Percentiles rank a stretch among this genome's conserved stretches.
These are phyloP conservation scores for Potentilla sterilis DNA, from an alignment of 306 rosid species.

Conservation along the genomic window DNA sequence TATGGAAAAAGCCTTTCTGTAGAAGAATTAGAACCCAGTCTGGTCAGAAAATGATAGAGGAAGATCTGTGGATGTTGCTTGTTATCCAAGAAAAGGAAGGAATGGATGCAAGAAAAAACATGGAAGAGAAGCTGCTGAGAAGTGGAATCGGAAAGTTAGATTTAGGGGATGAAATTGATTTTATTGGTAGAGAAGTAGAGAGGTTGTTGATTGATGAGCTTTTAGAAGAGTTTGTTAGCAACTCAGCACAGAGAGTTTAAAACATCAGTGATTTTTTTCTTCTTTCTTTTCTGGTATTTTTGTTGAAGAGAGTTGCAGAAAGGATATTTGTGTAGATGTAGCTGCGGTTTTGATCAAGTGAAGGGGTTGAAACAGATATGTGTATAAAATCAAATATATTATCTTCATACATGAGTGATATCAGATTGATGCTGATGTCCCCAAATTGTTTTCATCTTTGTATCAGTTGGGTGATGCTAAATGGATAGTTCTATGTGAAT, in stretches of 20 bases:
- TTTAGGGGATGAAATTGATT: conserved; percentile 56
- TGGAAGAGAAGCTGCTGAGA: conserved; percentile 35
- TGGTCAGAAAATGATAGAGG: conserved; percentile 52
- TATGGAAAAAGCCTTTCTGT: conserved; percentile 48
- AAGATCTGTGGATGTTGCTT: conserved; percentile 69
- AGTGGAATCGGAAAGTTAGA: conserved; percentile 58
- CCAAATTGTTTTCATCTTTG: background rate
- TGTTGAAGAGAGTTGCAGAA: conserved; percentile 3
- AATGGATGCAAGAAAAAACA: conserved; percentile 42
- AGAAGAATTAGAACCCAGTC: conserved; percentile 49
- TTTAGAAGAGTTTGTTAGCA: conserved; percentile 46
- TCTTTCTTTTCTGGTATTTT: background rate
- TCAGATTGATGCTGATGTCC: conserved; percentile 8
- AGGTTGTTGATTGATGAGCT: conserved; percentile 61
- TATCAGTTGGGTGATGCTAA: background rate
- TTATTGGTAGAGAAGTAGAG: conserved; percentile 60
- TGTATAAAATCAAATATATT: conserved; percentile 29
- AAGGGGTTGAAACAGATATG: conserved; percentile 28
- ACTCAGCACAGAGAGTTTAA: conserved; percentile 30
- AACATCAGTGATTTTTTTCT: conserved; percentile 27
- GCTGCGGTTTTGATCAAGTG: conserved; percentile 40
- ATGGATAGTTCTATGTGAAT: background rate
- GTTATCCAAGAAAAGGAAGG: conserved; percentile 53
- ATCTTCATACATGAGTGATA: conserved; percentile 38
- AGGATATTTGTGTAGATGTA: conserved; percentile 25